Evolutionary conservation across 129 eudicot species (phyloP).

Genomic region (Centaurea solstitialis): DNA sequence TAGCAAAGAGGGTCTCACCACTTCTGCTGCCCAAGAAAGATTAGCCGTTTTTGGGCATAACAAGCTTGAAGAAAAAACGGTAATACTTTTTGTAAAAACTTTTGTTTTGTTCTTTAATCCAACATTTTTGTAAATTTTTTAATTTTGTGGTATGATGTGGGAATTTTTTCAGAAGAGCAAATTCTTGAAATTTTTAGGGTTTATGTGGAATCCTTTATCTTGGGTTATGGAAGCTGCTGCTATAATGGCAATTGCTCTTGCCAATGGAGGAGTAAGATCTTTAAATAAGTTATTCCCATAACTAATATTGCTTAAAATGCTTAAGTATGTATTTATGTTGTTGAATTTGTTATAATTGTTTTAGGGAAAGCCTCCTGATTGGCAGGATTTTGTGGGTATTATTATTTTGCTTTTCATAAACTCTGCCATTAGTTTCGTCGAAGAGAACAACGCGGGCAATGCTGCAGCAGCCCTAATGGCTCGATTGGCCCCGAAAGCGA

Average conservation of each 20-base stretch:
- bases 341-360: not conserved
- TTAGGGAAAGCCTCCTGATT: constrained; percentile 55
- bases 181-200: constrained; percentile 59
- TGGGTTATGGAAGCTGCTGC: constrained; percentile 81
- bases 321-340: not conserved
- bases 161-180: constrained; percentile 68
- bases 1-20: constrained; percentile 65
- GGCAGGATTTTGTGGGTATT: constrained; percentile 59
- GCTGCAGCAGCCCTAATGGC: constrained; percentile 84
- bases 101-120: not conserved
- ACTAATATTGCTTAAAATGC: not conserved
- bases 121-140: not conserved
- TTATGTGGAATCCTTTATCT: constrained; percentile 74
- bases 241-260: constrained; percentile 62
- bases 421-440: constrained; percentile 66
- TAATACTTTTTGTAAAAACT: not conserved
- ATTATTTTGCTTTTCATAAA: constrained; percentile 51
- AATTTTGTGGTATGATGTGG: constrained; percentile 7
- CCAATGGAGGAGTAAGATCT: constrained; percentile 62
- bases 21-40: constrained; percentile 66
- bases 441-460: constrained; percentile 72
- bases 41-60: constrained; percentile 73
- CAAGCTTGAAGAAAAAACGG: constrained; percentile 84
- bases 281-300: not conserved
- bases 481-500: constrained; percentile 69